A percentile compares a stretch with the other conserved stretches of the same genome.
Conservation (phyloP, 2,329 filamentous ascomycete genomes). For the Berkeleyomyces rouxiae region DNA sequence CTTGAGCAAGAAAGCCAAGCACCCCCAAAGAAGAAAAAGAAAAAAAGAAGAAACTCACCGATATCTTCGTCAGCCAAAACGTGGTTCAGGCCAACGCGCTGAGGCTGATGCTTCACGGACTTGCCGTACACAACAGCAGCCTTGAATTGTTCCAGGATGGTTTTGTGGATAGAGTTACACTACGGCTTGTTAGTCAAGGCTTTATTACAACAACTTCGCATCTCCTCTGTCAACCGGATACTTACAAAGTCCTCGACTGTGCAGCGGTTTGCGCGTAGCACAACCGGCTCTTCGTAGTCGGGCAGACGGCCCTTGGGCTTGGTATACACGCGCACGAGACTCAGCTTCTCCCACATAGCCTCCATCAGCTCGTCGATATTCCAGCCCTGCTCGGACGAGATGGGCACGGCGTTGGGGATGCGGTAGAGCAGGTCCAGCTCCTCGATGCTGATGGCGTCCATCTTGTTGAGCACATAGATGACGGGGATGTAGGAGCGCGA, state of each 20-base stretch:
- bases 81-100: constrained; percentile 79
- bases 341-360: constrained; percentile 96
- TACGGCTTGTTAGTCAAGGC: constrained; percentile 22
- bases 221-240: constrained; percentile 16
- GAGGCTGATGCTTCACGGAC: constrained; percentile 96
- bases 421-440: constrained; percentile 91
- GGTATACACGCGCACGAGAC: constrained; percentile 82
- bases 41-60: constrained; percentile 31
- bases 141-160: constrained; percentile 90
- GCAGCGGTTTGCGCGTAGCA: constrained; percentile 63
- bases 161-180: constrained; percentile 96
- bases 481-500: constrained; percentile 96
- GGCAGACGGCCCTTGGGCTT: constrained; percentile 93
- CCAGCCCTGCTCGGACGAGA: constrained; percentile 95
- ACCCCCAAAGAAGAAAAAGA: background rate
- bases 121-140: constrained; percentile 91
- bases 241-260: constrained; percentile 96
- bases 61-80: constrained; percentile 95
- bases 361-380: constrained; percentile 95
- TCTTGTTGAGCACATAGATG: constrained; percentile 97
- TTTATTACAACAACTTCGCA: too few relatives aligned
- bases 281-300: constrained; percentile 82
- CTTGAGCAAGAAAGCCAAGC: background rate
- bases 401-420: constrained; percentile 91
- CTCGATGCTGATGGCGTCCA: constrained; percentile 94